Conservation (phyloP, 2,329 filamentous ascomycete species). For the Colletotrichum limetticola region DNA sequence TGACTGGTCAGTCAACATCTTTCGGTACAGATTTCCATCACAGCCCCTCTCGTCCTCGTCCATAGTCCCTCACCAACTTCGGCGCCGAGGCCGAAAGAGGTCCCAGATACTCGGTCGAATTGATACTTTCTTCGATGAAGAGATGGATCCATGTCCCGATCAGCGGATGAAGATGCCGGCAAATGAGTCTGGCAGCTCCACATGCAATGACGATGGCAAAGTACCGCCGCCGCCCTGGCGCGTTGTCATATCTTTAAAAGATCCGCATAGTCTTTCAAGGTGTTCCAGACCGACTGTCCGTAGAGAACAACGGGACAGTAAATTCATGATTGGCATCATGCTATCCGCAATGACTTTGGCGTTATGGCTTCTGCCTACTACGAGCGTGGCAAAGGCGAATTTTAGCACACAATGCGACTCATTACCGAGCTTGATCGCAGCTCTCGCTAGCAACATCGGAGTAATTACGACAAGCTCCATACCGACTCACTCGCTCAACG, state of each 20-base stretch:
- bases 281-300: no score
- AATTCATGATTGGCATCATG: conserved; percentile 6
- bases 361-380: neutral
- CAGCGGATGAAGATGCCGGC: neutral
- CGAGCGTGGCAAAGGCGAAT: neutral
- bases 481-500: neutral
- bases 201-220: neutral
- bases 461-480: neutral
- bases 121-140: neutral
- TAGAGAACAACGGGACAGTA: neutral
- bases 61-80: neutral
- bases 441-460: neutral
- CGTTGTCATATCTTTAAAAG: neutral
- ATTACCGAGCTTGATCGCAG: neutral
- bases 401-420: neutral
- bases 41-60: neutral
- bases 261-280: no score
- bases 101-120: neutral
- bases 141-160: neutral
- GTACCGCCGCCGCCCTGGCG: no score
- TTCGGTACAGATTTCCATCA: neutral
- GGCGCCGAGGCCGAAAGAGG: conserved; percentile 4
- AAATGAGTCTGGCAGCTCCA: neutral
- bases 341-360: neutral
- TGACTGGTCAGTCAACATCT: neutral